A percentile compares a stretch with the other conserved stretches of the same genome.
Conservation (phyloP, 2,329 filamentous ascomycete genomes). For the Monilinia fructigena region DNA sequence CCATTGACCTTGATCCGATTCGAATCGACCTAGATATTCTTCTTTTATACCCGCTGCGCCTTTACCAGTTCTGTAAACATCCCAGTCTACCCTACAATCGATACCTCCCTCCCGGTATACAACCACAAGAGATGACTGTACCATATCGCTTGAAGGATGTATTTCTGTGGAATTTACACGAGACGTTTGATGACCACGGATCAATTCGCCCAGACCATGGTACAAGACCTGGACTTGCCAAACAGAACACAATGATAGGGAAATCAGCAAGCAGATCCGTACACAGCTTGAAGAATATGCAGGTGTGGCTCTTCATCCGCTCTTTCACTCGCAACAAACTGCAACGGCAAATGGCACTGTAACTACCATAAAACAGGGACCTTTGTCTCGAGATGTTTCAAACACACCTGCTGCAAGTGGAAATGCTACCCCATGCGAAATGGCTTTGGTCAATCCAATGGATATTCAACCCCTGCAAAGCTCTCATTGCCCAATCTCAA, state of each 20-base stretch:
- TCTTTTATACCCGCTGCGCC: conserved; percentile 68
- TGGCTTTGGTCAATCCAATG: conserved; percentile 44
- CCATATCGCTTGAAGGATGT: conserved; percentile 88
- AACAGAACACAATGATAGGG: conserved; percentile 67
- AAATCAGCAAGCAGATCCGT: conserved; percentile 91
- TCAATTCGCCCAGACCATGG: conserved; percentile 86
- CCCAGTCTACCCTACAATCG: conserved; percentile 54
- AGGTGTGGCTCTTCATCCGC: conserved; percentile 85
- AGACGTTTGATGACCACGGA: conserved; percentile 90
- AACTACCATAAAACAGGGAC: conserved; percentile 38
- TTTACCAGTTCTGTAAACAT: conserved; percentile 60
- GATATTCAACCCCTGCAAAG: conserved; percentile 49
- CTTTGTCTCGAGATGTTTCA: conserved; percentile 43
- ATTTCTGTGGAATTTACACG: conserved; percentile 98
- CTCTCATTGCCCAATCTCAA: conserved; percentile 42
- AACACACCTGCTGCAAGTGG: conserved; percentile 49
- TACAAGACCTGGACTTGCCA: conserved; percentile 90
- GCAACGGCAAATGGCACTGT: conserved; percentile 38
- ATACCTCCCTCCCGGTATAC: conserved; percentile 76
- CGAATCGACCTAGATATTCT: conserved; percentile 91
- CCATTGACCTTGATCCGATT: conserved; percentile 89
- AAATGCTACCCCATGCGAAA: conserved; percentile 58
- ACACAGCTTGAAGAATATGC: conserved; percentile 96
- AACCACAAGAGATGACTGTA: conserved; percentile 73
- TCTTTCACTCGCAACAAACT: conserved; percentile 67